phyloP scores from a whole-genome alignment of 768 basidiomycete genomes.

The Lactifluus echinatus region DNA sequence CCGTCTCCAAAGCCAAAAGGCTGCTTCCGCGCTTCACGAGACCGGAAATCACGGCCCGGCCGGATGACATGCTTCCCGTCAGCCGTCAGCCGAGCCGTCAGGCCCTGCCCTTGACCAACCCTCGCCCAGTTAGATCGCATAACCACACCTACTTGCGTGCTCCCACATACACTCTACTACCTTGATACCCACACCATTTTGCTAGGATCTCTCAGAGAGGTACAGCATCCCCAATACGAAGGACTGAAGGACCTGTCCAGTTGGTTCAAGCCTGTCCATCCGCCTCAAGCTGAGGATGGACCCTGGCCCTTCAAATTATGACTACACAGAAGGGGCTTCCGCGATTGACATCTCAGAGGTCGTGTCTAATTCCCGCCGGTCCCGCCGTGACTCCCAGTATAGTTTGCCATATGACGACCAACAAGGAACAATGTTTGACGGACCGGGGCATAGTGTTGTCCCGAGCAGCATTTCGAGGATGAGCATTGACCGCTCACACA shows the following conservation, averaged over 20 bases:
- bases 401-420: slow-evolving; percentile 51
- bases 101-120: not conserved
- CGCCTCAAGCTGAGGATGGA: not conserved
- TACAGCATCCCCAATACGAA: not conserved
- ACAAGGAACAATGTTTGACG: slow-evolving; percentile 67
- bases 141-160: not conserved
- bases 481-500: slow-evolving; percentile 31
- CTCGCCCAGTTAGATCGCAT: not conserved
- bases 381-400: slow-evolving; percentile 63
- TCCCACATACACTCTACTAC: not conserved
- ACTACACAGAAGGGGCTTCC: slow-evolving; percentile 86
- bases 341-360: slow-evolving; percentile 62
- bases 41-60: slow-evolving; percentile 13
- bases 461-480: slow-evolving; percentile 78
- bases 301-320: slow-evolving; percentile 28
- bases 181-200: not conserved
- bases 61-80: too few species aligned
- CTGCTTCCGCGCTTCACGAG: too few species aligned
- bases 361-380: slow-evolving; percentile 39
- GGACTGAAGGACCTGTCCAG: not conserved
- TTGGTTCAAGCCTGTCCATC: not conserved
- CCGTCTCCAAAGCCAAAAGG: too few species aligned
- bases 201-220: not conserved
- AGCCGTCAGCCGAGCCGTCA: too few species aligned
- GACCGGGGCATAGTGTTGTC: slow-evolving; percentile 52